A percentile compares a stretch with the other conserved stretches of the same genome.
These are phyloP conservation scores for Cystoderma amianthinum DNA, from an alignment of 768 basidiomycete species.

Conservation along the genomic window DNA sequence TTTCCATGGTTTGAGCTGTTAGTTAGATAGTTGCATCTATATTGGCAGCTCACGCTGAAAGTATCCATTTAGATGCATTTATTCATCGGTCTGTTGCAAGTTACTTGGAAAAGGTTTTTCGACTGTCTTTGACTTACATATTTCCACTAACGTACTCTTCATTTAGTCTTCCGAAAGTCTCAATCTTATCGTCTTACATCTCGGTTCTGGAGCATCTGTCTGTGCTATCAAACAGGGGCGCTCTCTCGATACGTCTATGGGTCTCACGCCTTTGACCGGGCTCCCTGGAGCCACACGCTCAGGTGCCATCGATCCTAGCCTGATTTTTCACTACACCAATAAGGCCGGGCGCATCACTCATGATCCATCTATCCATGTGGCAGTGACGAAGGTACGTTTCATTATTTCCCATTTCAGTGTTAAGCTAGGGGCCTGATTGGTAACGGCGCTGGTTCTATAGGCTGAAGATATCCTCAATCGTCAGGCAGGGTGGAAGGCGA, in stretches of 20 bases:
- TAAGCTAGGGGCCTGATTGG: too few species aligned
- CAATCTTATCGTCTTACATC: slow-evolving; percentile 79
- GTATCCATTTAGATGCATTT: slow-evolving; percentile 47
- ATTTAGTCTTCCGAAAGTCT: too few species aligned
- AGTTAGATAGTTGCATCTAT: slow-evolving; percentile 10
- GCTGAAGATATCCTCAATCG: slow-evolving; percentile 73
- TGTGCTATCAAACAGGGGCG: slow-evolving; percentile 70
- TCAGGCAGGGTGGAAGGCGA: slow-evolving; percentile 70
- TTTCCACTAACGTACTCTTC: neutral
- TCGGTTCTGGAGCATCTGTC: slow-evolving; percentile 86
- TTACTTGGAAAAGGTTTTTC: slow-evolving; percentile 46
- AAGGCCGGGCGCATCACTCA: slow-evolving; percentile 47
- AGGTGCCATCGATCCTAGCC: slow-evolving; percentile 76
- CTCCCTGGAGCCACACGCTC: slow-evolving; percentile 85
- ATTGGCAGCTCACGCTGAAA: neutral
- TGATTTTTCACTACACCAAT: slow-evolving; percentile 80
- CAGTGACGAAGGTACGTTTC: slow-evolving; percentile 41
- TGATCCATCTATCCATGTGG: slow-evolving; percentile 40
- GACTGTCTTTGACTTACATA: neutral
- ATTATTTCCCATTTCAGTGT: neutral
- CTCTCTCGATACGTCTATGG: slow-evolving; percentile 88
- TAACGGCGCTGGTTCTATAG: too few species aligned
- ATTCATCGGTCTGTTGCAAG: slow-evolving; percentile 59
- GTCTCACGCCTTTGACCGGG: slow-evolving; percentile 83
- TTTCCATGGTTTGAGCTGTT: slow-evolving; percentile 82